Evolutionary conservation across 1,284 basidiomycete genomes (phyloP).

Genomic region (Microbotryomycetes sp.): DNA sequence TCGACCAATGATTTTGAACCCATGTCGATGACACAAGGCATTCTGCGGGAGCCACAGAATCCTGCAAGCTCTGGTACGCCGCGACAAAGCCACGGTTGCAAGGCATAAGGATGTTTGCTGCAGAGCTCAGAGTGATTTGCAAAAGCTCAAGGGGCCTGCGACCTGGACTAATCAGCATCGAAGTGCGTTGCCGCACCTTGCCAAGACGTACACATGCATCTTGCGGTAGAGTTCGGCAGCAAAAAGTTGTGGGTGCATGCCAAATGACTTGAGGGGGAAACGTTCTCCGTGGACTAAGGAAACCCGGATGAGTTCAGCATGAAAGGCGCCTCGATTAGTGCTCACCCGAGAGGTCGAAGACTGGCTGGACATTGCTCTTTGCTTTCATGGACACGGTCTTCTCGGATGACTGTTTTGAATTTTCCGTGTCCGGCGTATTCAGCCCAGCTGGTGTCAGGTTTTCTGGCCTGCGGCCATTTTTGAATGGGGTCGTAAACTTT

Average conservation of each 20-base stretch:
- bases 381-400: background rate
- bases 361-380: background rate
- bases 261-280: background rate
- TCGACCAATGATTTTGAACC: slow-evolving; percentile 84
- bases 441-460: slow-evolving; percentile 8
- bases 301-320: background rate
- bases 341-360: slow-evolving; percentile 22
- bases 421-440: background rate
- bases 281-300: background rate
- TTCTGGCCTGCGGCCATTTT: slow-evolving; percentile 27
- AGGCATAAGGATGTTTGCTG: background rate
- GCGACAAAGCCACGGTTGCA: slow-evolving; percentile 9
- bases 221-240: background rate
- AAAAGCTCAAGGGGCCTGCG: background rate
- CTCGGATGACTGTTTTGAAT: background rate
- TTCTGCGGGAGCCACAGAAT: slow-evolving; percentile 45
- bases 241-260: background rate
- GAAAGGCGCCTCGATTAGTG: background rate
- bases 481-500: slow-evolving; percentile 35
- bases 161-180: no score
- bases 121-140: background rate
- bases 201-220: background rate
- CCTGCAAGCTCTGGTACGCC: slow-evolving; percentile 16
- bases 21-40: slow-evolving; percentile 61
- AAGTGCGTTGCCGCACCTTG: no score